Percentiles rank a stretch among this genome's conserved stretches.
phyloP scores from a whole-genome alignment of 495 filamentous ascomycete species.

The Lophium mytilinum region DNA sequence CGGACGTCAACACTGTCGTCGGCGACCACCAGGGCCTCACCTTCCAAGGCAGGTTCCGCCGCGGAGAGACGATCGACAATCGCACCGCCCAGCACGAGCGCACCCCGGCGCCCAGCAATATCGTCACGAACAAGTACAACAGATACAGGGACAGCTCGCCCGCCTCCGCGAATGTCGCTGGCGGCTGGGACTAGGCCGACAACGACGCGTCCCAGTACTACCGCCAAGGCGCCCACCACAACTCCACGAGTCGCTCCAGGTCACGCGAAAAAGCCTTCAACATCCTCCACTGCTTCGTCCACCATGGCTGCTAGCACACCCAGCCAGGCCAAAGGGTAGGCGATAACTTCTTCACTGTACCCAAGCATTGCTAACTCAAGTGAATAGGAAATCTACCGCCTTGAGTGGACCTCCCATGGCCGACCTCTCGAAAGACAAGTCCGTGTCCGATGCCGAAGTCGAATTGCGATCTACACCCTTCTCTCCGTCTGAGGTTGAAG shows the following conservation, averaged over 20 bases:
- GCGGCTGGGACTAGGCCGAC: neutral
- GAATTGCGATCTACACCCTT: conserved; percentile 7
- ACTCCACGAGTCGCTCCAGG: neutral
- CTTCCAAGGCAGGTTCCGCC: conserved; percentile 8
- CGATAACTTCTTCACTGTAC: neutral
- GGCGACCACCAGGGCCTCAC: conserved; percentile 9
- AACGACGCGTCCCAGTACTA: conserved; percentile 12
- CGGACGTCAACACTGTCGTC: conserved; percentile 17
- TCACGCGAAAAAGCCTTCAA: conserved; percentile 19
- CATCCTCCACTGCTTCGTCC: neutral
- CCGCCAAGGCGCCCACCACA: conserved; percentile 7
- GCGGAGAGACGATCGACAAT: conserved; percentile 17
- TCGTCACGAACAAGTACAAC: conserved; percentile 8
- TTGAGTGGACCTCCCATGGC: neutral
- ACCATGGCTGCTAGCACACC: neutral
- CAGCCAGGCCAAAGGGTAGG: conserved; percentile 17
- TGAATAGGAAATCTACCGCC: neutral
- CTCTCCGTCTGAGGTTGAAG: conserved; percentile 5
- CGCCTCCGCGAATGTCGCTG: conserved; percentile 14
- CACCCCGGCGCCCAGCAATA: conserved; percentile 12
- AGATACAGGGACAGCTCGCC: conserved; percentile 3
- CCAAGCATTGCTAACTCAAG: neutral
- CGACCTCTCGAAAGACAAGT: conserved; percentile 7
- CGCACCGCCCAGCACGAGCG: conserved; percentile 3
- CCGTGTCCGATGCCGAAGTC: conserved; percentile 19